Conservation (phyloP, 2,329 filamentous ascomycete genomes). For the Alternaria angustiovoidea region DNA sequence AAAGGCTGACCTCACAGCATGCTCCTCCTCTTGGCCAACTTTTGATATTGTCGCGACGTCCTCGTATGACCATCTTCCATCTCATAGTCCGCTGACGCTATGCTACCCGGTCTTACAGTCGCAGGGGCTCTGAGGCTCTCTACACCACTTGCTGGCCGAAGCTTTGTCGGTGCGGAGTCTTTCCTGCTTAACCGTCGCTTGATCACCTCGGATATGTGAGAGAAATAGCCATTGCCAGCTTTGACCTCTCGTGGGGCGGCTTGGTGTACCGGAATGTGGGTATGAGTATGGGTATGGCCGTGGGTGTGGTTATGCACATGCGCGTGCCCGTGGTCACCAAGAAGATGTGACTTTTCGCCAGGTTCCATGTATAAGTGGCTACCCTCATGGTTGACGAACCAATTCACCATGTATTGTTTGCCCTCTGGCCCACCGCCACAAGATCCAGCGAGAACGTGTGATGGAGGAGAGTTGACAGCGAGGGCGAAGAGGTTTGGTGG, state of each 20-base stretch:
- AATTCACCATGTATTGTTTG: constrained; percentile 57
- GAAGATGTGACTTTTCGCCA: constrained; percentile 43
- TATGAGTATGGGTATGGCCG: constrained; percentile 15
- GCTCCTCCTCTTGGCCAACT: constrained; percentile 49
- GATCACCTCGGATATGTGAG: constrained; percentile 13
- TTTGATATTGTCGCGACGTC: constrained; percentile 44
- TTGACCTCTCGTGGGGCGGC: background rate
- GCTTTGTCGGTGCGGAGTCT: constrained; percentile 13
- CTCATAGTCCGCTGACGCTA: constrained; percentile 35
- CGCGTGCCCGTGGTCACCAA: constrained; percentile 17
- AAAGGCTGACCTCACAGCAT: constrained; percentile 34
- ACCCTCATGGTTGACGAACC: constrained; percentile 57
- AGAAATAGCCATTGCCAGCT: constrained; percentile 1
- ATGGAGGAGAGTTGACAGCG: constrained; percentile 71
- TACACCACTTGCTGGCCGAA: constrained; percentile 33
- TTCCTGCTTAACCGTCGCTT: constrained; percentile 22
- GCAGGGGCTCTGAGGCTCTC: constrained; percentile 17
- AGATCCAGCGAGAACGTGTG: constrained; percentile 60
- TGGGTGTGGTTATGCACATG: constrained; percentile 23
- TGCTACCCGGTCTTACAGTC: constrained; percentile 32
- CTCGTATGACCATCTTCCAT: constrained; percentile 47
- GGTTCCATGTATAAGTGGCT: constrained; percentile 64
- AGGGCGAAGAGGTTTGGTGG: constrained; percentile 77
- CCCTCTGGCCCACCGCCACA: constrained; percentile 65
- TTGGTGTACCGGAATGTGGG: constrained; percentile 10